Conservation (phyloP, 805 yeast genomes). For the Candida stauntonica region DNA sequence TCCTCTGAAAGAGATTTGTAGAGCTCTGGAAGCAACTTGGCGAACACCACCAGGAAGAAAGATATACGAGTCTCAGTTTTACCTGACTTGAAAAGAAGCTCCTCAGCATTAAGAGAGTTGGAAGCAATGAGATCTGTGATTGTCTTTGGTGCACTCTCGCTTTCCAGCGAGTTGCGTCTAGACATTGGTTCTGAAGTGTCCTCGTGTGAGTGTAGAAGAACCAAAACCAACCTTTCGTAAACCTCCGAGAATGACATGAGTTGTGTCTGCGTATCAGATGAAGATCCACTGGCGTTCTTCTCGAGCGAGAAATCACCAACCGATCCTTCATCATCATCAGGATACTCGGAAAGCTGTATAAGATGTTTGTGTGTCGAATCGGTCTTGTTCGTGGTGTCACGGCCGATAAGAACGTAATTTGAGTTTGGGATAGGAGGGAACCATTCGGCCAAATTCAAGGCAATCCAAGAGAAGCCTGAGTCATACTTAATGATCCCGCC, state of each 20-base stretch:
- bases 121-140: slow-evolving; percentile 18
- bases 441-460: slow-evolving; percentile 87
- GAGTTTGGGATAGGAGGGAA: slow-evolving; percentile 45
- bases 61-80: slow-evolving; percentile 62
- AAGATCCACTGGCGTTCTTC: slow-evolving; percentile 20
- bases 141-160: slow-evolving; percentile 11
- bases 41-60: slow-evolving; percentile 59
- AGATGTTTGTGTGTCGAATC: slow-evolving; percentile 21
- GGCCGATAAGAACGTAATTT: slow-evolving; percentile 24
- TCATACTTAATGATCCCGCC: slow-evolving; percentile 73
- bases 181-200: slow-evolving; percentile 1
- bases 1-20: slow-evolving; percentile 77
- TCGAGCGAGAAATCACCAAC: slow-evolving; percentile 23
- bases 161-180: slow-evolving; percentile 11
- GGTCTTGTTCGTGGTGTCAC: slow-evolving; percentile 19
- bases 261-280: slow-evolving; percentile 6
- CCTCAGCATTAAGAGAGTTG: slow-evolving; percentile 23
- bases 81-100: slow-evolving; percentile 47
- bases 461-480: slow-evolving; percentile 82
- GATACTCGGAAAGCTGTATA: slow-evolving; percentile 19
- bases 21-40: slow-evolving; percentile 67
- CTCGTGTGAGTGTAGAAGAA: slow-evolving; percentile 53
- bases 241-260: slow-evolving; percentile 56
- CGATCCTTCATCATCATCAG: slow-evolving; percentile 17
- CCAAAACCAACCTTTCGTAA: slow-evolving; percentile 71